Evolutionary conservation across 2,329 filamentous ascomycete genomes (phyloP), one percentile per base, ranked within the genome.

Genomic region (Penicillium sp.): DNA sequence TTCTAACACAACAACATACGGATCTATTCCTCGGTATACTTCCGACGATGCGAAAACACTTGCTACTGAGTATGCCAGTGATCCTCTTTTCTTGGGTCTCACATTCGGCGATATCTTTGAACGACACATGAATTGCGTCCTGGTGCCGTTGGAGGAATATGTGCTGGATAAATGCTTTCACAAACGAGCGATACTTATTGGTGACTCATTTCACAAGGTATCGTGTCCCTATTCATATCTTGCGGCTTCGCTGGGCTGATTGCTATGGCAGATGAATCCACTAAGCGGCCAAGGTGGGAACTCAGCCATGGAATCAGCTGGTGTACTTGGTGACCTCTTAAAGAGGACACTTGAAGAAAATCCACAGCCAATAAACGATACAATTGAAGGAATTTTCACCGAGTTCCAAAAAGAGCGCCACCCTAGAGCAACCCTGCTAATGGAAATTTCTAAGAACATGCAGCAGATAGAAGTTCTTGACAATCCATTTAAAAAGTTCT

Each of bases 141-240:
- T 68, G 18, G 57, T 70, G 4, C 55, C 59, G 43, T 36, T 75
- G 12, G 66, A 73, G 39, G 73, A 76, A 52, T 70, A 69, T 29
- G 65, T 74, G 1, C 67, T 74, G n/a, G 54, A 68, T 9, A 63
- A 67, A 29, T 78, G 75, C 70, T 66, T 72, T 43, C 75, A 67
- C 34, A 64, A 68, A 9, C 61, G 76, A 8, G 68, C 75, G 3
- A 63, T 77, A 1, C 61, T 68, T 1, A 66, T 78, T 5, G 75
- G 75, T 0, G 76, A 78, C 54, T 65, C 75, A 1, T 72, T 68
- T 6, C 75, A 78, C 53, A 78, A 77, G 65, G 71, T 69, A 57
- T 48, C n/a, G n/a, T n/a, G n/a, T n/a, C n/a, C n/a, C n/a, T n/a
- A n/a, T n/a, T n/a, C n/a, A n/a, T n/a, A n/a, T n/a, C n/a, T n/a